Evolutionary conservation across 1,284 basidiomycete genomes (phyloP).

Genomic region (Termitomyces sp.): DNA sequence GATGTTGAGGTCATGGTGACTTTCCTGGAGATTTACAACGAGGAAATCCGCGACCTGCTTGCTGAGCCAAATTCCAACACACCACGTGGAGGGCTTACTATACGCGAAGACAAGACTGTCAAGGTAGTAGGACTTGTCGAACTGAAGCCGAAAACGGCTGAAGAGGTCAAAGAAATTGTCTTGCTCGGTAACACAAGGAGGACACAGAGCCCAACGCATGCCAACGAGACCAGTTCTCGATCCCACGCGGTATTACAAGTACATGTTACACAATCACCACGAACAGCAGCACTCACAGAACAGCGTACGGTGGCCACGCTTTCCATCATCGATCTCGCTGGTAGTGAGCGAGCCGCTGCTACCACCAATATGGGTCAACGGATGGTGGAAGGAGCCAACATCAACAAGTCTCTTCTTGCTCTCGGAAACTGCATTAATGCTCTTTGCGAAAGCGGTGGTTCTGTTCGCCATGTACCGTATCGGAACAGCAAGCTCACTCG

Average conservation of each 20-base stretch:
- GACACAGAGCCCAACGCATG: slow-evolving; percentile 89
- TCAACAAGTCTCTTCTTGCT: slow-evolving; percentile 94
- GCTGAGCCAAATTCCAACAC: slow-evolving; percentile 61
- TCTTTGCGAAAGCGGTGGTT: slow-evolving; percentile 84
- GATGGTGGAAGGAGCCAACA: slow-evolving; percentile 96
- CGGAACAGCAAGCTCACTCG: slow-evolving; percentile 96
- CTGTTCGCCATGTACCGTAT: slow-evolving; percentile 86
- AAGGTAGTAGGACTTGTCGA: slow-evolving; percentile 85
- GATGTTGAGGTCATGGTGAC: slow-evolving; percentile 85
- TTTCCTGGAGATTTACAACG: slow-evolving; percentile 97
- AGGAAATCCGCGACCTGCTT: slow-evolving; percentile 94
- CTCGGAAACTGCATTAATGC: slow-evolving; percentile 97
- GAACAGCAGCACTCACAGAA: slow-evolving; percentile 76
- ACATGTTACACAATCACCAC: slow-evolving; percentile 82
- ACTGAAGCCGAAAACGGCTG: slow-evolving; percentile 72
- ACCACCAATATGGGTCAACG: slow-evolving; percentile 96
- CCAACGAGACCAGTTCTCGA: slow-evolving; percentile 91
- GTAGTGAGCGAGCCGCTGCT: slow-evolving; percentile 91
- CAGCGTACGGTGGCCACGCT: slow-evolving; percentile 81
- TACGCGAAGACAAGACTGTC: slow-evolving; percentile 90
- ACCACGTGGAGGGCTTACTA: slow-evolving; percentile 80
- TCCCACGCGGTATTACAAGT: slow-evolving; percentile 96
- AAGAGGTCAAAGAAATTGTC: slow-evolving; percentile 92
- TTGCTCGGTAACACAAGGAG: slow-evolving; percentile 81
- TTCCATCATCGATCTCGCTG: slow-evolving; percentile 95